Evolutionary conservation across 2,329 filamentous ascomycete genomes (phyloP).

Genomic region (Diaporthe citriasiana): DNA sequence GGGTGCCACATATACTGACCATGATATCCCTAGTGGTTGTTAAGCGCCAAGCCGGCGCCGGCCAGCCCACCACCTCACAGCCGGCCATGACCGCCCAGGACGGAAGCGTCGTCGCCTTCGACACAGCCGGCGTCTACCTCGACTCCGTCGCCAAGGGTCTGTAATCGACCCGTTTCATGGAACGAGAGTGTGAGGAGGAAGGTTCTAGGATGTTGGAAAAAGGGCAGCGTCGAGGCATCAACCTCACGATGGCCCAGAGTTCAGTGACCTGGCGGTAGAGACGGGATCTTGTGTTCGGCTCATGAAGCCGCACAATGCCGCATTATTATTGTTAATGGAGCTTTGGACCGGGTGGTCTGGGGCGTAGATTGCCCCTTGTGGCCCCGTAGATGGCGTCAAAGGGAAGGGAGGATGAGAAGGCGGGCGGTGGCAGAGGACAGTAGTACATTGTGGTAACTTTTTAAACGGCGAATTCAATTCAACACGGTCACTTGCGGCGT

Average conservation of each 20-base stretch:
- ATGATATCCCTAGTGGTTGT: constrained; percentile 40
- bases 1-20: neutral
- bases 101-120: constrained; percentile 63
- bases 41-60: constrained; percentile 50
- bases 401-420: neutral
- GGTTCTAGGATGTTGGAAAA: neutral
- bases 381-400: constrained; percentile 23
- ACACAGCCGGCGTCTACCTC: constrained; percentile 59
- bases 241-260: neutral
- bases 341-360: constrained; percentile 5
- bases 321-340: constrained; percentile 23
- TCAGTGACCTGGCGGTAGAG: constrained; percentile 1
- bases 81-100: constrained; percentile 62
- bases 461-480: constrained; percentile 34
- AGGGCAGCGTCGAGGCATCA: neutral
- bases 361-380: constrained; percentile 5
- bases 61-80: constrained; percentile 52
- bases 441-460: constrained; percentile 27
- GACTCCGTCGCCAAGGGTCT: constrained; percentile 54
- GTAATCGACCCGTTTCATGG: constrained; percentile 46
- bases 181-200: neutral
- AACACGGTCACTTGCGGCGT: constrained; percentile 24
- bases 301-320: neutral
- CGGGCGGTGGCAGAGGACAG: neutral
- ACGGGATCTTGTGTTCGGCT: neutral